Percentiles rank a stretch among this genome's conserved stretches.
Conservation (phyloP, 192 early-diverging fungal genomes). For the Entrophospora sp. region DNA sequence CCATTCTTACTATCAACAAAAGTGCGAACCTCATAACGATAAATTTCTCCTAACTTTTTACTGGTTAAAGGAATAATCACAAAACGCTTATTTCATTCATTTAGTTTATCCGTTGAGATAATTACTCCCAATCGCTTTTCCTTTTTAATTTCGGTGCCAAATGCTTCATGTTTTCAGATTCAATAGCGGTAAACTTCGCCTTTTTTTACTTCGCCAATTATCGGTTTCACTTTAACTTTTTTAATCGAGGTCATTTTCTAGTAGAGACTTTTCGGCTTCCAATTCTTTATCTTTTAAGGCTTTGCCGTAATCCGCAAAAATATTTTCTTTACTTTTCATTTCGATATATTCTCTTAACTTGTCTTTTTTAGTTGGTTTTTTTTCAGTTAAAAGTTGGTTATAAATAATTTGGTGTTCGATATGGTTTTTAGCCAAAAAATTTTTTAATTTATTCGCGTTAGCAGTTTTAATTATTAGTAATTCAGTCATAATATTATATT, state of each 20-base stretch:
- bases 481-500: background rate
- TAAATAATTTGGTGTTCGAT: too few relatives aligned
- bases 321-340: too few relatives aligned
- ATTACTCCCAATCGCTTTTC: background rate
- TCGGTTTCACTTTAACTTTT: background rate
- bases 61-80: slow-evolving; percentile 6
- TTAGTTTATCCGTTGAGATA: background rate
- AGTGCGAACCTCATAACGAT: background rate
- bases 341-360: too few relatives aligned
- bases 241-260: too few relatives aligned
- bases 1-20: background rate
- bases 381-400: too few relatives aligned
- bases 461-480: background rate
- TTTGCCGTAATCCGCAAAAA: too few relatives aligned
- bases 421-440: background rate
- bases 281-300: too few relatives aligned
- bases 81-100: background rate
- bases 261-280: too few relatives aligned
- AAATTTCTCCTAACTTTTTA: background rate
- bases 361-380: too few relatives aligned
- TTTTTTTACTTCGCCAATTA: background rate
- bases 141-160: slow-evolving; percentile 5
- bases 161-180: slow-evolving; percentile 1
- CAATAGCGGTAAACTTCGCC: slow-evolving; percentile 2
- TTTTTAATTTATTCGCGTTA: background rate